Evolutionary conservation across 1,139 yeast species (phyloP), one percentile per base, ranked within the genome.

Genomic region (Sugiyamaella castrensis): DNA sequence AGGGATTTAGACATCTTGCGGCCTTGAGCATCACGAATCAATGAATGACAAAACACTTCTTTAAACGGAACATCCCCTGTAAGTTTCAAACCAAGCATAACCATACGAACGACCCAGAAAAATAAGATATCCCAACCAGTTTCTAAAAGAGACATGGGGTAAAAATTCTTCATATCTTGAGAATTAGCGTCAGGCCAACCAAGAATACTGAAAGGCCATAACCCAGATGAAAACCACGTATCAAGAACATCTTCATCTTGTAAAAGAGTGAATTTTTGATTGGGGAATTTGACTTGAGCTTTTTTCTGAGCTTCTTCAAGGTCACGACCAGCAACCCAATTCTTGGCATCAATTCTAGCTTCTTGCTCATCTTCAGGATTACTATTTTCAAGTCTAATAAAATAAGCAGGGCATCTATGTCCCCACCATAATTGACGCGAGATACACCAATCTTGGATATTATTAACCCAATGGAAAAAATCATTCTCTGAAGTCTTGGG

Each of bases 351-450:
- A 62, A 80, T 85, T 59, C 85, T 87, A 54, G 71, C 74, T 54
- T 73, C 70, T 46, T 70, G 65, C 46, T 65, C 65, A 32, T 63
- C 68, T 33, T 71, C 73, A 19, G 24, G 24, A 30, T 38, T 34
- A 61, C 79, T 77, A 50, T 92, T 94, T 65, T 88, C 96, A 52
- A 88, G 73, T 47, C 76, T 74, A 55, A 91, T 88, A 61, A 88
- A 88, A 73, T 94, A 92, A 43, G 87, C 96, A 24, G 98, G 98
- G 71, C 96, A 88, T 74, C 98, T 83, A 74, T 92, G 98, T 58
- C 98, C 98, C 98, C 98, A 92, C 98, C 98, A 92, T 65, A 92
- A 80, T 75, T 92, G 98, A 73, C 98, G 87, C 29, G 98, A 92
- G 57, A 92, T 89, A 82, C 98, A 92, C 98, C 98, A 92, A 74